These are phyloP conservation scores for Byssothecium circinans DNA, from an alignment of 2,329 filamentous ascomycete species.

Conservation along the genomic window DNA sequence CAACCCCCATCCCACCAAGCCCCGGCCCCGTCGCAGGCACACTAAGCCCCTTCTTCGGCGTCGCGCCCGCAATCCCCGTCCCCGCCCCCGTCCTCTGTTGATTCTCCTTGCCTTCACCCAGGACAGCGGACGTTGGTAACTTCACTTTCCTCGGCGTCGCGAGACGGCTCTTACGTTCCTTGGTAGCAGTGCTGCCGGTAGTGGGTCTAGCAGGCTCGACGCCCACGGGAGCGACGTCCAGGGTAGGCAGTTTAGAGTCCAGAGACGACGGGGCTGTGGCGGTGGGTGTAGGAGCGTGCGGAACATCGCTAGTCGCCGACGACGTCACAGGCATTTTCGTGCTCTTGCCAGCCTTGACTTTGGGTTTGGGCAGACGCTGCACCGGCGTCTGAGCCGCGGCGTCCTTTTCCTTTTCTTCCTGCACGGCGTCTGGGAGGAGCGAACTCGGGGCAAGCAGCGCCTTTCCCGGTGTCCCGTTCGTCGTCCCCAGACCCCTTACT, in stretches of 20 bases:
- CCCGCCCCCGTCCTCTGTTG: constrained; percentile 8
- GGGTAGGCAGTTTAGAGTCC: constrained; percentile 20
- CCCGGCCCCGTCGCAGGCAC: constrained; percentile 19
- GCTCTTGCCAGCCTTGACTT: constrained; percentile 24
- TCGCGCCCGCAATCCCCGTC: constrained; percentile 11
- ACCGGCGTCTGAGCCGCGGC: background rate
- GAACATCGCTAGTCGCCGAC: background rate
- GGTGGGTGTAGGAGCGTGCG: constrained; percentile 5
- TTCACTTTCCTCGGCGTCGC: constrained; percentile 40
- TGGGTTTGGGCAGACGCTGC: constrained; percentile 13
- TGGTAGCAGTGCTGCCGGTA: too few relatives aligned
- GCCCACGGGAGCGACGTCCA: constrained; percentile 26
- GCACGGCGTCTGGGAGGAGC: constrained; percentile 31
- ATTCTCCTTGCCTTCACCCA: constrained; percentile 31
- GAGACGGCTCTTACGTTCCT: constrained; percentile 37
- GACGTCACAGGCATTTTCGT: constrained; percentile 8
- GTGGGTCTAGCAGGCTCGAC: constrained; percentile 13
- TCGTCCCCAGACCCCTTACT: constrained; percentile 35
- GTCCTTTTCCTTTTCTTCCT: constrained; percentile 30
- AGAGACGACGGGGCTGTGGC: background rate
- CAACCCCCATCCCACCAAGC: constrained; percentile 11
- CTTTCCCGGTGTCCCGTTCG: constrained; percentile 45
- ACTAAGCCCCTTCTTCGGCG: constrained; percentile 35
- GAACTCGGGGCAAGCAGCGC: constrained; percentile 33
- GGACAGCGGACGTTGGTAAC: constrained; percentile 18